Base-by-base conservation (phyloP, 1,139 yeast species). In the Blastobotrys proliferans region DNA sequence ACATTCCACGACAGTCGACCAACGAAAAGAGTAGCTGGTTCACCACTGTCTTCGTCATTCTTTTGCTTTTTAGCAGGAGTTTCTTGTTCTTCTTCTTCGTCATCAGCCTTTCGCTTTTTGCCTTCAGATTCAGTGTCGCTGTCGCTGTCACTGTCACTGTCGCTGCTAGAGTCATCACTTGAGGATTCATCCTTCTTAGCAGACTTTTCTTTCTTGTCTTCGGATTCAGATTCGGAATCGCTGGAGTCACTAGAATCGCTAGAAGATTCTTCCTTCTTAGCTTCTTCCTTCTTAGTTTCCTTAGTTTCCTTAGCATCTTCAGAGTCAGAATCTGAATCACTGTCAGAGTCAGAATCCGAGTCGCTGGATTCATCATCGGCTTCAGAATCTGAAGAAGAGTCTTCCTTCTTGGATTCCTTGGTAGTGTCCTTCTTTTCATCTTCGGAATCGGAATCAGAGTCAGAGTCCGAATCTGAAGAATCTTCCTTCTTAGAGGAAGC, bases 1-100 rank as follows among this genome's bases (percentile, higher is more conserved):
- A 92, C 77, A 70, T 82, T 85, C 97, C 97, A 92, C 26, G 98
- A 88, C 61, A 92, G 79, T 73, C 97, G 82, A 60, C 98, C 98
- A 53, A 88, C 97, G 61, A 92, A 92, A 56, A 92, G 70, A 51
- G 97, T 92, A 48, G 92, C 86, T 58, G 90, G 84, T 67, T 84
- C 85, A 40, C 52, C 63, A 26, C 50, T 54, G 45, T 62, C 50
- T 49, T 66, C 66, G 30, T 67, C 63, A 39, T 61, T 66, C 35
- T 59, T 52, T 63, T 76, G 73, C 60, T 73, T 73, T 40, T 69
- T 44, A 26, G 58, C 47, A 35, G 59, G 55, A 27, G 57, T 49
- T 34, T 54, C 56, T 41, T 60, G 67, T 13, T 53, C 64, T 27
- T 45, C 47, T 6, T 49, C 53, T 22, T 34, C 41, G 16, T 44